phyloP scores from a whole-genome alignment of 768 basidiomycete genomes.

The Thelephora aurantiotincta region DNA sequence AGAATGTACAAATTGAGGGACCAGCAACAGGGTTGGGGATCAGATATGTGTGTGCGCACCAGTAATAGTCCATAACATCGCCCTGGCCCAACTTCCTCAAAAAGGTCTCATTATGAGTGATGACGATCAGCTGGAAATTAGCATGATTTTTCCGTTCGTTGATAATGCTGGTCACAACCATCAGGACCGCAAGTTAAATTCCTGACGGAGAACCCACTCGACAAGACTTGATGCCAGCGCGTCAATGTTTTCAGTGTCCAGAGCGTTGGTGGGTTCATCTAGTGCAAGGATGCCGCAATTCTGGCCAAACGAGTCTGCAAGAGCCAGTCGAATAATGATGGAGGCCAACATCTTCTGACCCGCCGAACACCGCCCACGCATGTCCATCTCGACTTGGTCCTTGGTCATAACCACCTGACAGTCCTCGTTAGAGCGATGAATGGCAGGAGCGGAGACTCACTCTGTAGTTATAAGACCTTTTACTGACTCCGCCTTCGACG shows the following conservation, averaged over 20 bases:
- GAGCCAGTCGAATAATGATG: slow-evolving; percentile 92
- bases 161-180: slow-evolving; percentile 55
- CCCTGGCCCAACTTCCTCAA: slow-evolving; percentile 78
- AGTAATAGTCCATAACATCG: slow-evolving; percentile 92
- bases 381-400: slow-evolving; percentile 98
- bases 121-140: slow-evolving; percentile 94
- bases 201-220: slow-evolving; percentile 43
- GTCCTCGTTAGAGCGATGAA: background rate
- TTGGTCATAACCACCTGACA: slow-evolving; percentile 95
- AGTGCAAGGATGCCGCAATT: slow-evolving; percentile 96
- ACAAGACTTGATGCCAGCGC: slow-evolving; percentile 84
- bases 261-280: slow-evolving; percentile 95
- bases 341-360: slow-evolving; percentile 98
- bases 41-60: slow-evolving; percentile 30
- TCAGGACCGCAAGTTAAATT: background rate
- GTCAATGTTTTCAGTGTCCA: slow-evolving; percentile 93
- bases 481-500: slow-evolving; percentile 78
- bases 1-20: background rate
- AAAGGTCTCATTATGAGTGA: slow-evolving; percentile 96
- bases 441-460: slow-evolving; percentile 29
- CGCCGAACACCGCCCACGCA: slow-evolving; percentile 96
- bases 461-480: slow-evolving; percentile 93
- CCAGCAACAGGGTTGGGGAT: background rate
- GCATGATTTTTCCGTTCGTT: slow-evolving; percentile 78
- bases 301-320: slow-evolving; percentile 95